These are phyloP conservation scores for Gyrodon lividus DNA, from an alignment of 768 basidiomycete genomes.

Conservation along the genomic window DNA sequence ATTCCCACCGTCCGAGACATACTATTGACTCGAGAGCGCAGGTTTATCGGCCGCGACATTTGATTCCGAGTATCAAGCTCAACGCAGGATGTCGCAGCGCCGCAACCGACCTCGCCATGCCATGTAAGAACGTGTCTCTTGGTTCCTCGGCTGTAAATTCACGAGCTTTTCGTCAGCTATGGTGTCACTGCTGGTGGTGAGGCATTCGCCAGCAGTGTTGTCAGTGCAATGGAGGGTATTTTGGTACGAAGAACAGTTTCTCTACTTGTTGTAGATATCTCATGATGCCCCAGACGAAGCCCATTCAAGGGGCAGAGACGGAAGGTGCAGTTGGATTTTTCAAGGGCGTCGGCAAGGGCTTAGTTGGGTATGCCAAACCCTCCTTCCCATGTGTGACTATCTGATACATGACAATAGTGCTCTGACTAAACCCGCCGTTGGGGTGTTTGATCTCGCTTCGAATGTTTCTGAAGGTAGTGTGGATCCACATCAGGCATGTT, in stretches of 20 bases:
- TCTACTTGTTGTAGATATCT: background rate
- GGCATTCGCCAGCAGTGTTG: constrained; percentile 89
- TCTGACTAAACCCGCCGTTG: constrained; percentile 95
- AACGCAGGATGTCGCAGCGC: constrained; percentile 82
- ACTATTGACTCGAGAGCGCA: constrained; percentile 28
- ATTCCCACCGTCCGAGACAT: background rate
- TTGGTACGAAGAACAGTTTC: constrained; percentile 51
- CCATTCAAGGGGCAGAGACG: constrained; percentile 93
- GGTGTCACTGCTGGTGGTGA: constrained; percentile 95
- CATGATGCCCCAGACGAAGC: constrained; percentile 69
- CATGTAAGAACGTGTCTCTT: constrained; percentile 50
- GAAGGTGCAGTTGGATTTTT: constrained; percentile 96
- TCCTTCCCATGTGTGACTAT: background rate
- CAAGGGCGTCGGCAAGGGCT: constrained; percentile 95
- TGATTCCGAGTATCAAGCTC: constrained; percentile 92
- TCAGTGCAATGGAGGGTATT: constrained; percentile 95
- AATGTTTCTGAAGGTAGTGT: constrained; percentile 84
- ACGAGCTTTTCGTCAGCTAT: constrained; percentile 52
- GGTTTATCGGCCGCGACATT: constrained; percentile 96
- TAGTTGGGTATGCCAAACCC: constrained; percentile 69
- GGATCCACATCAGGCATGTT: background rate
- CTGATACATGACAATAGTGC: constrained; percentile 45
- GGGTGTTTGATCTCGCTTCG: constrained; percentile 93
- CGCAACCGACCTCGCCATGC: constrained; percentile 96
- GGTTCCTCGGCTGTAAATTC: background rate